Percentiles rank a stretch among this genome's conserved stretches.
phyloP scores from a whole-genome alignment of 2,329 filamentous ascomycete genomes.

The Westerdykella aurantiaca region DNA sequence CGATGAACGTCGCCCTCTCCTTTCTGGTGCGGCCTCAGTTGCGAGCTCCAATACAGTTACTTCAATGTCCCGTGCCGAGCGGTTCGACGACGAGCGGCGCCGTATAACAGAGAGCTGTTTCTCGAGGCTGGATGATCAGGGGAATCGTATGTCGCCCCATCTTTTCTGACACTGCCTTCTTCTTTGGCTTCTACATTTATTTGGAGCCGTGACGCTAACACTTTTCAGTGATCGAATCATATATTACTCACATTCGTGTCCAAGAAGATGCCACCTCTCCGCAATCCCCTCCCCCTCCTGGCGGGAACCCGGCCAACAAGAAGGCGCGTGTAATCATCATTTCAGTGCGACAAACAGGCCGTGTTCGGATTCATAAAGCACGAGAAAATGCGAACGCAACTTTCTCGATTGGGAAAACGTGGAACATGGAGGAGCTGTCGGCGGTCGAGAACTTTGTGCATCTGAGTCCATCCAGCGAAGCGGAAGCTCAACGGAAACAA shows the following conservation, averaged over 20 bases:
- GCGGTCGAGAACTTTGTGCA: slow-evolving; percentile 77
- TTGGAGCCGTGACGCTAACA: neutral
- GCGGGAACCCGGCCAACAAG: slow-evolving; percentile 66
- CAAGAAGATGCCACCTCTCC: slow-evolving; percentile 80
- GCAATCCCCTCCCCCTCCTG: slow-evolving; percentile 75
- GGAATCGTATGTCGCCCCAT: slow-evolving; percentile 62
- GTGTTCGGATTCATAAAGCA: slow-evolving; percentile 93
- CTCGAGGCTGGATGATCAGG: slow-evolving; percentile 79
- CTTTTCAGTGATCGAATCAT: slow-evolving; percentile 71
- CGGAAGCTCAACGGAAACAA: slow-evolving; percentile 57
- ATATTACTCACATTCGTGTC: slow-evolving; percentile 95
- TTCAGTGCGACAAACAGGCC: slow-evolving; percentile 83
- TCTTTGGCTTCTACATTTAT: slow-evolving; percentile 1
- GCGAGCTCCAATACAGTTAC: slow-evolving; percentile 11
- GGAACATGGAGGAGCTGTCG: slow-evolving; percentile 86
- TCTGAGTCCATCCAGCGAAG: slow-evolving; percentile 51
- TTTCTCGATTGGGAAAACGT: slow-evolving; percentile 97
- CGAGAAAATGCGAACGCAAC: slow-evolving; percentile 90
- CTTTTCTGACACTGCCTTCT: slow-evolving; percentile 7
- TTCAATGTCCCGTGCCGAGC: slow-evolving; percentile 58
- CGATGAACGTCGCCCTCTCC: slow-evolving; percentile 19
- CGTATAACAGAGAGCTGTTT: slow-evolving; percentile 95
- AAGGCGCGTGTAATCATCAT: slow-evolving; percentile 91
- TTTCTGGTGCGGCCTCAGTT: slow-evolving; percentile 15
- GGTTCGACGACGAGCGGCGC: slow-evolving; percentile 93